Base-by-base conservation (phyloP, 2,329 filamentous ascomycete species). In the Gaeumannomyces sp. region DNA sequence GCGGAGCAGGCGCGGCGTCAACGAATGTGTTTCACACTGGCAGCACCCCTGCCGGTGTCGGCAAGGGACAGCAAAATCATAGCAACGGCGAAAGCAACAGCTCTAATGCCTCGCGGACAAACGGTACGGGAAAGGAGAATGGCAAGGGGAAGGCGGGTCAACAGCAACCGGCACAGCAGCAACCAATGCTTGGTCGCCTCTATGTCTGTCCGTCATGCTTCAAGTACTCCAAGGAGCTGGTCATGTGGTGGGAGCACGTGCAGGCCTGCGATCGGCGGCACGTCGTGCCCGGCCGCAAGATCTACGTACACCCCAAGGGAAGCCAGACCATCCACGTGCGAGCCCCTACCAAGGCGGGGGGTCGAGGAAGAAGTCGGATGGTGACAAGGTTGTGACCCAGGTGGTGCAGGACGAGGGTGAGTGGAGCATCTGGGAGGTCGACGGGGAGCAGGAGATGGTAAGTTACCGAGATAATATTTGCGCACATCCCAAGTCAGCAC, bases 201-300 rank as follows among this genome's bases (percentile, higher is more conserved):
- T 96, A 93, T 71, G 90, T 98, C 45, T 99, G 95, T 73, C 89
- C 91, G 45, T 90, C 87, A 81, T 99, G 95, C 79, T 98, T 98
- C 81, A 94, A 93, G 73, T 99, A 99, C 76, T 90, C 89, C 50
- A 85, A 82, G 68, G 85, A 88, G 71, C 74, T 87, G 16, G 78
- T 83, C 27, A 76, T 81, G 1, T 88, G 85, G 84, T 80, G 80
- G 71, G 79, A 80, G 27, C 87, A 90, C 70, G 81, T 85, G 25
- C 79, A 79, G 31, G 75, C 80, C 50, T 93, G 89, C 75, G 80
- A 84, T 70, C 76, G 76, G 66, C 80, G 72, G 56, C 76, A 75
- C 19, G 70, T 74, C 64, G 72, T 84, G 0, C 91, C 91, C 0
- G 94, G 93, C 5, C 80, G 79, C 60, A 89, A 89, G 73, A 83